A percentile compares a stretch with the other conserved stretches of the same genome.
Conservation (phyloP, 257 asterid genomes). For the Fraxinus quadrangulata region DNA sequence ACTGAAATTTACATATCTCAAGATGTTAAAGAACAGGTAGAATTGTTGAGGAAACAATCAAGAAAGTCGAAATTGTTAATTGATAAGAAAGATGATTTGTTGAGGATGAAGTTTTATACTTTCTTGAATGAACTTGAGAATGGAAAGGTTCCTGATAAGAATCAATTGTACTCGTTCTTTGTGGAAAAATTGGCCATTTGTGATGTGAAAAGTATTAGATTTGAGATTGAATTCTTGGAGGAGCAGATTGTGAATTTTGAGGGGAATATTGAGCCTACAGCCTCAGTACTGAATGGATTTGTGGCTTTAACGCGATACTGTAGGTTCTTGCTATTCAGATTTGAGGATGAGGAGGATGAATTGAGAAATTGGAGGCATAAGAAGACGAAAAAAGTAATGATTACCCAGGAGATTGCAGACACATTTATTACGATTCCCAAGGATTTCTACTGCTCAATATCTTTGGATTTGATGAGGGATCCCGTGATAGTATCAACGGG, state of each 20-base stretch:
- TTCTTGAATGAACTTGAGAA: conserved; percentile 75
- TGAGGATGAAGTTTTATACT: conserved; percentile 58
- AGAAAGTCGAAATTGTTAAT: conserved; percentile 54
- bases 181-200: conserved; percentile 58
- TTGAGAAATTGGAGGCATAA: conserved; percentile 51
- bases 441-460: conserved; percentile 84
- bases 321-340: conserved; percentile 76
- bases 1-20: conserved; percentile 42
- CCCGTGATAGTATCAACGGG: conserved; percentile 90
- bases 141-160: conserved; percentile 53
- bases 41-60: conserved; percentile 63
- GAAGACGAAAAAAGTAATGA: conserved; percentile 51
- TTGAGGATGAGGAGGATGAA: conserved; percentile 74
- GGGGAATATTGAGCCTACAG: conserved; percentile 78
- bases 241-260: conserved; percentile 83
- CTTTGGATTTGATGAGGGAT: conserved; percentile 82
- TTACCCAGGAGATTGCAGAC: conserved; percentile 63
- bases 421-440: conserved; percentile 68
- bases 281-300: conserved; percentile 65
- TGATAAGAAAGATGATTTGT: conserved; percentile 57
- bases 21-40: conserved; percentile 77
- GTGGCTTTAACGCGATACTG: conserved; percentile 73
- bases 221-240: conserved; percentile 83
- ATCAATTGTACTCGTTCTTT: conserved; percentile 46
- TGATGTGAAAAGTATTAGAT: conserved; percentile 53